Evolutionary conservation across 805 yeast genomes (phyloP).

Genomic region (Diddensiella santjacobensis): DNA sequence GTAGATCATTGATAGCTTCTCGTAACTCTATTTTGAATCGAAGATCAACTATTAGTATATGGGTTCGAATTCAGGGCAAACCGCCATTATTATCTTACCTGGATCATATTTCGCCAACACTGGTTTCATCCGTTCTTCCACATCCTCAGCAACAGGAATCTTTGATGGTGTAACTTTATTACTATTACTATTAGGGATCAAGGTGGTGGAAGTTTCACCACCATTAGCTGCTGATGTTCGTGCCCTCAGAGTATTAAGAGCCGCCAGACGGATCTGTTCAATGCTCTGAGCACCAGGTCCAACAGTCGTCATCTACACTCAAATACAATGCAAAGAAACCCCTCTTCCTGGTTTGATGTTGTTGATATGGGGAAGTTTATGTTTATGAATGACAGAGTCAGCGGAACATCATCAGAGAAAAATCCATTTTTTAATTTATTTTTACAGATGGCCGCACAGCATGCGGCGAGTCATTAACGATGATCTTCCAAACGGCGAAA

Average conservation of each 20-base stretch:
- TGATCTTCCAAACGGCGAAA: slow-evolving; percentile 51
- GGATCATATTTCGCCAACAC: not conserved
- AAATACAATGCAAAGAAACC: too few species aligned
- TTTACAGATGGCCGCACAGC: too few species aligned
- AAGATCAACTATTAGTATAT: too few species aligned
- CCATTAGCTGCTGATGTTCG: not conserved
- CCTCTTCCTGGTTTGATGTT: too few species aligned
- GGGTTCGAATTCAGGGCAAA: too few species aligned
- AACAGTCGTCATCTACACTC: not conserved
- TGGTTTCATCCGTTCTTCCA: not conserved
- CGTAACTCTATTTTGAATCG: slow-evolving; percentile 3
- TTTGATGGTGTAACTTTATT: not conserved
- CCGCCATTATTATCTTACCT: too few species aligned
- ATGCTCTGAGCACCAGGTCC: slow-evolving; percentile 1
- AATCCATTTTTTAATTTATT: too few species aligned
- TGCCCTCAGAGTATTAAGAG: slow-evolving; percentile 15
- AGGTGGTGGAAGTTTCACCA: too few species aligned
- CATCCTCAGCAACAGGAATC: not conserved
- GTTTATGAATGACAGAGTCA: too few species aligned
- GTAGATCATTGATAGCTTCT: slow-evolving; percentile 22
- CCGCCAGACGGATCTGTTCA: slow-evolving; percentile 20
- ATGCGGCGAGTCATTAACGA: too few species aligned
- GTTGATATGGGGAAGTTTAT: too few species aligned
- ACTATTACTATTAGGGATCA: not conserved
- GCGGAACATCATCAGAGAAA: too few species aligned